A percentile compares a stretch with the other conserved stretches of the same genome.
Evolutionary conservation across 805 yeast genomes (phyloP).

Genomic region (Candida chauliodis): DNA sequence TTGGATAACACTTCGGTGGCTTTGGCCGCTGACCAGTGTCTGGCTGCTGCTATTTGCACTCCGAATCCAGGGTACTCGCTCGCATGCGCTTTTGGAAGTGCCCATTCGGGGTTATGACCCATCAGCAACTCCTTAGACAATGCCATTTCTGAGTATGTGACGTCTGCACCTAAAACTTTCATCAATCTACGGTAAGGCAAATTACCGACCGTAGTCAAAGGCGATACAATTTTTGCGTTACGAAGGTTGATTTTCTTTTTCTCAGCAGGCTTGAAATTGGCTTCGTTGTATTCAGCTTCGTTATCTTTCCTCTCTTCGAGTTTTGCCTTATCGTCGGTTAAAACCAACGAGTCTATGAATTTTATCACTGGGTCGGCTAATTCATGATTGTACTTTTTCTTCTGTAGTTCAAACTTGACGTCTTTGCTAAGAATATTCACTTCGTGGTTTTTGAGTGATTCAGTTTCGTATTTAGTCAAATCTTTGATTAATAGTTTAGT

Average conservation of each 20-base stretch:
- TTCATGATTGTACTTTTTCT: conserved; percentile 58
- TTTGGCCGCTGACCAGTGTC: conserved; percentile 90
- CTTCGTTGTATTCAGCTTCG: conserved; percentile 60
- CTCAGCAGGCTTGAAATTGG: conserved; percentile 75
- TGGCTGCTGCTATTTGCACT: conserved; percentile 86
- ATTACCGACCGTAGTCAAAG: conserved; percentile 96
- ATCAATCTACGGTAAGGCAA: conserved; percentile 91
- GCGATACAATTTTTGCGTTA: conserved; percentile 84
- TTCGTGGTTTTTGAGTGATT: conserved; percentile 46
- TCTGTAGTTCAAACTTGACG: conserved; percentile 47
- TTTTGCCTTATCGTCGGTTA: conserved; percentile 37
- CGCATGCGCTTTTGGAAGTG: conserved; percentile 83
- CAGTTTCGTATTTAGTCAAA: conserved; percentile 21
- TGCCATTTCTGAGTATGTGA: conserved; percentile 96
- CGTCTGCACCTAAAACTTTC: conserved; percentile 87
- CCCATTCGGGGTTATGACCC: conserved; percentile 96
- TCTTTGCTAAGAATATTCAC: conserved; percentile 57
- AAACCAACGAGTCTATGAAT: conserved; percentile 61
- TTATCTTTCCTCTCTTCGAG: conserved; percentile 33
- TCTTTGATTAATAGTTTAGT: conserved; percentile 44
- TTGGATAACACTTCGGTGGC: conserved; percentile 78
- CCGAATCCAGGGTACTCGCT: conserved; percentile 87
- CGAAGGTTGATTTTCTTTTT: conserved; percentile 69
- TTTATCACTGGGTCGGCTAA: conserved; percentile 56
- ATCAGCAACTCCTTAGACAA: conserved; percentile 78